Base-by-base conservation (phyloP, 768 basidiomycete genomes). In the Phylloporus arenicola region DNA sequence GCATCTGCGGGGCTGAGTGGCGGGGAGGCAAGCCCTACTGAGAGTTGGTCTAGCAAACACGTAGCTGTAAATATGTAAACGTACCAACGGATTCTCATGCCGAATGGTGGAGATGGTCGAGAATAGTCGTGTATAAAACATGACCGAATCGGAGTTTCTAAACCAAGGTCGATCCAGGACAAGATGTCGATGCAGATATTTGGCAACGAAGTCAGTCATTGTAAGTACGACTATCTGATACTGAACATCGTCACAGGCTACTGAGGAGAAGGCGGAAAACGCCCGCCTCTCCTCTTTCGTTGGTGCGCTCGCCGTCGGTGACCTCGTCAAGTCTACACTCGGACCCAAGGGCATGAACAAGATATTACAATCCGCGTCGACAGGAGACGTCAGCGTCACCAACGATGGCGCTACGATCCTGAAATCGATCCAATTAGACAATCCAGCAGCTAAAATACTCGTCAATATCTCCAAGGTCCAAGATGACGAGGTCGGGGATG, bases 301-400 rank as follows among this genome's bases (percentile, higher is more conserved):
- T 48, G 96, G 96, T 30, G 95, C 96, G 6, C 83, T 96, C 59
- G 96, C 96, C 0, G 79, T 99, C 30, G 96, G 96, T 38, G 96
- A 99, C 74, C 83, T 99, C 57, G 95, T 99, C 63, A 98, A 98
- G 73, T 95, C 93, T 1, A 99, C 96, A 8, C 80, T 99, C 3
- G 96, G 96, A 9, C 96, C 96, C 20, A 98, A 99, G 70, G 96
- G 96, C 48, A 99, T 98, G 95, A 98, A 97, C 83, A 98, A 98
- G 76, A 98, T 99, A 55, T 82, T 99, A 14, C 95, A 94, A 69
- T 94, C 92, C 2, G 83, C 70, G 2, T 90, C 92, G 6, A 82
- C 86, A 0, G 92, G 92, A 6, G 89, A 93, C 25, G 89, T 99
- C 62, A 96, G 85, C 56, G 95, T 99, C 43, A 99, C 96, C 11